These are phyloP conservation scores for Paralagenidium karlingii DNA, from an alignment of 352 stramenopile genomes.

Conservation along the genomic window DNA sequence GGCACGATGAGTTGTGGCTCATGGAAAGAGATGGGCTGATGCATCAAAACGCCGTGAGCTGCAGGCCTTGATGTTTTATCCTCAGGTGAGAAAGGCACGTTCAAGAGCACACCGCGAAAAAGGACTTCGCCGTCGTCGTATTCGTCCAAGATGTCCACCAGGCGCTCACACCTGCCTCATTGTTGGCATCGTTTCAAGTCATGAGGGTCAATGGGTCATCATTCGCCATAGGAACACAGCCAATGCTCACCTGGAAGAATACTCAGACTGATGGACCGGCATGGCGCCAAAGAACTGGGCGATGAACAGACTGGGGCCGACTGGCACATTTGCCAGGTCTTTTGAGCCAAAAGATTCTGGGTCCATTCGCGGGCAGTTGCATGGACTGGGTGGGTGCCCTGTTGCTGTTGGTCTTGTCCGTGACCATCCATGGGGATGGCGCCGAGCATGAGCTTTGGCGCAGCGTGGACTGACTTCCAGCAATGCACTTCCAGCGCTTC, in stretches of 20 bases:
- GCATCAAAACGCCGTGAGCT: no score
- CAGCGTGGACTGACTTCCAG: slow-evolving; percentile 84
- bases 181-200: background rate
- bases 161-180: slow-evolving; percentile 86
- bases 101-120: slow-evolving; percentile 90
- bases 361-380: slow-evolving; percentile 29
- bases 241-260: slow-evolving; percentile 56
- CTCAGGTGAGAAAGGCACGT: no score
- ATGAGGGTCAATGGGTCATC: no score
- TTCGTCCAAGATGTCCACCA: slow-evolving; percentile 82
- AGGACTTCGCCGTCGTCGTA: slow-evolving; percentile 69
- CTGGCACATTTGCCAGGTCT: slow-evolving; percentile 64
- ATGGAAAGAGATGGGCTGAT: no score
- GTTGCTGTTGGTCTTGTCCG: slow-evolving; percentile 14
- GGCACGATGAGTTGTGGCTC: no score
- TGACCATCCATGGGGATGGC: slow-evolving; percentile 25
- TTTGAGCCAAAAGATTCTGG: slow-evolving; percentile 75
- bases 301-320: slow-evolving; percentile 79
- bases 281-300: slow-evolving; percentile 88
- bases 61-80: no score
- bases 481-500: slow-evolving; percentile 78
- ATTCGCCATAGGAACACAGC: background rate
- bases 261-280: slow-evolving; percentile 92
- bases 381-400: no score
- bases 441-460: slow-evolving; percentile 59